A percentile compares a stretch with the other conserved stretches of the same genome.
These are phyloP conservation scores for Amauroascus niger DNA, from an alignment of 2,329 filamentous ascomycete genomes.

Conservation along the genomic window DNA sequence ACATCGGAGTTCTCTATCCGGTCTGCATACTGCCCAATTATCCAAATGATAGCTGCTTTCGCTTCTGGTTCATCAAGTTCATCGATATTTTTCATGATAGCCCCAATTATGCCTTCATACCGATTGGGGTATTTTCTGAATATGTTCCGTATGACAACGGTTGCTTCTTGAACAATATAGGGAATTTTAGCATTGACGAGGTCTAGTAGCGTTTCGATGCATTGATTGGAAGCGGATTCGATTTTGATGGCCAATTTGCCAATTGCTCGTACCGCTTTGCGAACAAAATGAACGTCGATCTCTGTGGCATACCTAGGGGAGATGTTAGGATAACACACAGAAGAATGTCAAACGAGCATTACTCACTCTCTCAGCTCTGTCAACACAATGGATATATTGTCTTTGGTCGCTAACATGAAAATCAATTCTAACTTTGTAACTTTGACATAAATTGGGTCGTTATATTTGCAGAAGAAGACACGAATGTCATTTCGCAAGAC, in stretches of 20 bases:
- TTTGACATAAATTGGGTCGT: constrained; percentile 98
- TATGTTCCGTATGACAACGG: constrained; percentile 96
- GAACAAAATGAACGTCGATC: constrained; percentile 97
- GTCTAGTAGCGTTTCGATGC: constrained; percentile 86
- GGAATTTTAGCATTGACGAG: constrained; percentile 96
- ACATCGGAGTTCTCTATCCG: constrained; percentile 95
- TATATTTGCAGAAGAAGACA: constrained; percentile 99
- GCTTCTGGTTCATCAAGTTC: constrained; percentile 95
- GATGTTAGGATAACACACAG: background rate
- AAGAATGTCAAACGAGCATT: background rate
- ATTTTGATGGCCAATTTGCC: constrained; percentile 99
- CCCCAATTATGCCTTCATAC: constrained; percentile 95
- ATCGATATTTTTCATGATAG: constrained; percentile 90
- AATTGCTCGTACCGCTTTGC: constrained; percentile 93
- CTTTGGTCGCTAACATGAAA: constrained; percentile 94
- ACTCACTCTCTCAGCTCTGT: constrained; percentile 79
- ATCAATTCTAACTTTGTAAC: constrained; percentile 97
- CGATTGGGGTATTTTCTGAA: constrained; percentile 99
- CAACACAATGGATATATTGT: constrained; percentile 89
- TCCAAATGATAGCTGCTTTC: constrained; percentile 98
- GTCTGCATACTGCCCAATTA: constrained; percentile 95
- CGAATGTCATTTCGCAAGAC: constrained; percentile 93
- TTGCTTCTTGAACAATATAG: constrained; percentile 98
- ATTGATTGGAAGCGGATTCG: constrained; percentile 78
- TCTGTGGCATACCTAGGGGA: constrained; percentile 68